Evolutionary conservation across 768 basidiomycete species (phyloP), one percentile per base, ranked within the genome.

Genomic region (Pleurotus ostreatus): DNA sequence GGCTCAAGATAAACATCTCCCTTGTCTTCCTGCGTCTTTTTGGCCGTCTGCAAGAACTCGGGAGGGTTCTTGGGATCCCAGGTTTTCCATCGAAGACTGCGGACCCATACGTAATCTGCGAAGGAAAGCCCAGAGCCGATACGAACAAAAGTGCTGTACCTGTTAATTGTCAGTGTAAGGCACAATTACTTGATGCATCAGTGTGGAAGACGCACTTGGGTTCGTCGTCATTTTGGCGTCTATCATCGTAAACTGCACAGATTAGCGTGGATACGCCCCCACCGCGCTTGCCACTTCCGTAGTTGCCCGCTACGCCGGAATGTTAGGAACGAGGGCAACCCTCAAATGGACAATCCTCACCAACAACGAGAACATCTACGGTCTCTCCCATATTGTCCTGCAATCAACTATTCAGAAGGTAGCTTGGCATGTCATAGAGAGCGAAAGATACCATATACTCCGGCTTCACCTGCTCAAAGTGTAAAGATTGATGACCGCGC

Each of bases 331-430:
- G 41, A 26, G 43, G 26, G 38, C 8, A 34, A 56, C 39, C 7
- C 54, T 15, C 9, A 34, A 13, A 8, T 18, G 48, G 2, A 26
- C 15, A 20, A 15, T 26, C 63, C 85, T 60, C 65, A 87, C 92
- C 92, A 34, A 98, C 84, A 20, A 98, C 94, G 6, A 98, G 72
- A 1, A 96, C 83, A 62, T 98, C 96, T 2, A 95, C 86, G 0
- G 89, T 94, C 72, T 97, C 94, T 5, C 92, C 93, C 80, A 95
- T 83, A 58, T 92, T 88, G 61, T 95, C 93, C 90, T 92, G 53
- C 8, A 22, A 34, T 12, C 15, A 16, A 12, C n/a, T 34, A 22
- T 7, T 3, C 12, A 37, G n/a, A 6, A 47, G 43, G 43, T 25
- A 44, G n/a, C 8, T 37, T 11, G 7, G 46, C 26, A 16, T 7